Evolutionary conservation across 2,329 filamentous ascomycete genomes (phyloP).

Genomic region (Leptographium radiaticola): DNA sequence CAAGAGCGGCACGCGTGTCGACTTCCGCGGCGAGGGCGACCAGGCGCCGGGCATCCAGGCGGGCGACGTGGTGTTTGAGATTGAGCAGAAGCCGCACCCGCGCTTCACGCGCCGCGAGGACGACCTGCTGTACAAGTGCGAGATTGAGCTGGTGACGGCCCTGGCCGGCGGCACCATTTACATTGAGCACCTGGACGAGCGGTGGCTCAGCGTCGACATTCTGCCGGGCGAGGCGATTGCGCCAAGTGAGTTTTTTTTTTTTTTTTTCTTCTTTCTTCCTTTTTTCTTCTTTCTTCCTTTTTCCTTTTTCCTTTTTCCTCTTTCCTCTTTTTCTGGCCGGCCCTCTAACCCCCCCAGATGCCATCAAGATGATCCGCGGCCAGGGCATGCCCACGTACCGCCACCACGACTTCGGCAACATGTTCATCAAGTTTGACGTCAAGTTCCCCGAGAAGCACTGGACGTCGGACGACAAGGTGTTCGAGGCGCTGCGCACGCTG

Average conservation of each 20-base stretch:
- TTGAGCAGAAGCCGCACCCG: conserved; percentile 95
- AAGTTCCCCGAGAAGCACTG: conserved; percentile 83
- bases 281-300: no score
- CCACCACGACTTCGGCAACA: conserved; percentile 89
- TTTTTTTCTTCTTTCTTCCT: background rate
- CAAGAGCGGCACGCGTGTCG: conserved; percentile 85
- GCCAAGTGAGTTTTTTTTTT: conserved; percentile 66
- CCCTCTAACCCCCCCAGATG: conserved; percentile 36
- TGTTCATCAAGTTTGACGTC: conserved; percentile 95
- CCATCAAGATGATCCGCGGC: conserved; percentile 86
- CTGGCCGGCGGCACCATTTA: conserved; percentile 82
- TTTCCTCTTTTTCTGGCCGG: conserved; percentile 12
- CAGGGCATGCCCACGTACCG: conserved; percentile 96
- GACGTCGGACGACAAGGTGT: conserved; percentile 52
- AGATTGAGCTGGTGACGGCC: conserved; percentile 91
- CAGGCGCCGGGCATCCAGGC: conserved; percentile 86
- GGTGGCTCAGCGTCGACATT: conserved; percentile 91
- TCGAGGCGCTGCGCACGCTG: conserved; percentile 69
- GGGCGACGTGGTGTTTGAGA: conserved; percentile 96
- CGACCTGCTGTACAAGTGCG: conserved; percentile 86
- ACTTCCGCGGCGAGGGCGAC: conserved; percentile 94
- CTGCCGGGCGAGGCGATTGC: conserved; percentile 88
- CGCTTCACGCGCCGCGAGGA: conserved; percentile 95
- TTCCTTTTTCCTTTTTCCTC: no score
- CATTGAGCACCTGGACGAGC: conserved; percentile 92